These are phyloP conservation scores for Rubroboletus pulcherrimus DNA, from an alignment of 768 basidiomycete genomes.

Conservation along the genomic window DNA sequence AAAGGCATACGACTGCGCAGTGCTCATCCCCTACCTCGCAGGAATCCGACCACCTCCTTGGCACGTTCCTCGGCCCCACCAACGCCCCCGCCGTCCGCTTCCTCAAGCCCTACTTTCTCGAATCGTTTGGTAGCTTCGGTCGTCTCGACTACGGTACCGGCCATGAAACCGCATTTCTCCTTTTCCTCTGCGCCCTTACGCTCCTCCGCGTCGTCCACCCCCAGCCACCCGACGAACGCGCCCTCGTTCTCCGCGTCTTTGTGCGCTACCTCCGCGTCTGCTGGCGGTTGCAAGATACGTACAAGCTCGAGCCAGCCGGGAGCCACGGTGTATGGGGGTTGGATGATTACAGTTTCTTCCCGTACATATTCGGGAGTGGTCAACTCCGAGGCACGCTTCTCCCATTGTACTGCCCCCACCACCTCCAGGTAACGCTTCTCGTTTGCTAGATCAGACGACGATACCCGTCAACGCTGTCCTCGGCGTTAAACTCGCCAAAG, in stretches of 20 bases:
- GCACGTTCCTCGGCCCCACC: conserved; percentile 43
- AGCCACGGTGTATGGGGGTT: conserved; percentile 98
- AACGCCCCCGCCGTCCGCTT: conserved; percentile 50
- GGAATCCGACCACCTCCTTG: conserved; percentile 53
- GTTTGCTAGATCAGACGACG: conserved; percentile 50
- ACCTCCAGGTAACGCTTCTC: conserved; percentile 1
- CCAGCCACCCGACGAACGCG: conserved; percentile 56
- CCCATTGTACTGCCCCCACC: not conserved
- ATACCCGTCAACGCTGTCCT: conserved; percentile 67
- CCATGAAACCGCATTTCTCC: conserved; percentile 85
- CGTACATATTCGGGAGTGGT: conserved; percentile 87
- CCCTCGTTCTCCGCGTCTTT: conserved; percentile 59
- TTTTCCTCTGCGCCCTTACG: conserved; percentile 72
- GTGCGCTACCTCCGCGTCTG: conserved; percentile 76
- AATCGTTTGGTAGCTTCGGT: conserved; percentile 85
- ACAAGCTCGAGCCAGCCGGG: conserved; percentile 91
- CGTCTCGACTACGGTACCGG: conserved; percentile 97
- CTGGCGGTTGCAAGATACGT: conserved; percentile 84
- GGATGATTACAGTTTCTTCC: conserved; percentile 87
- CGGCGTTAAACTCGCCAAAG: conserved; percentile 40
- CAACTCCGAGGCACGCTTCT: conserved; percentile 69
- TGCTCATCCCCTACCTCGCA: conserved; percentile 24
- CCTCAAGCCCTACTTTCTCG: conserved; percentile 72
- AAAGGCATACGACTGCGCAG: not conserved
- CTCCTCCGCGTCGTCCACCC: conserved; percentile 65